Evolutionary conservation across 352 stramenopile species (phyloP).

Genomic region (Phytopythium helicoides): DNA sequence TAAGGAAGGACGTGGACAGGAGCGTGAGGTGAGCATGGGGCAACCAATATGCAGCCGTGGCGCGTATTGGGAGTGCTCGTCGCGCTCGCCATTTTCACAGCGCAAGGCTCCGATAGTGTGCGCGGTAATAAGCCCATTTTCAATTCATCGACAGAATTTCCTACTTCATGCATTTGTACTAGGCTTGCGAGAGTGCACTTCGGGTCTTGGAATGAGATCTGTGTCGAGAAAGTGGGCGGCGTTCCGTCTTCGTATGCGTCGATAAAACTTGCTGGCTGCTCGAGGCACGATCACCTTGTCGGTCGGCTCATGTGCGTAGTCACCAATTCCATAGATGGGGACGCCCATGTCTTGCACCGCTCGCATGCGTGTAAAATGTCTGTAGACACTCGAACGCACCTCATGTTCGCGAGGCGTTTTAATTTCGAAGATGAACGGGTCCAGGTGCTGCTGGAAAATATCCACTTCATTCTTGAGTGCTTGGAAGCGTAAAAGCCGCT

Average conservation of each 20-base stretch:
- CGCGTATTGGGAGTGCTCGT: neutral
- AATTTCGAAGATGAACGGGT: conserved; percentile 68
- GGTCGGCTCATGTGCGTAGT: conserved; percentile 34
- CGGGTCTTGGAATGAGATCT: conserved; percentile 49
- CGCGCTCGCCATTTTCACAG: too few relatives aligned
- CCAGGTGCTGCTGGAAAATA: conserved; percentile 74
- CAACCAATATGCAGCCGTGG: too few relatives aligned
- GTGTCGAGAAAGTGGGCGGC: conserved; percentile 56
- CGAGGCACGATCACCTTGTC: conserved; percentile 58
- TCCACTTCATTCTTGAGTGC: conserved; percentile 78
- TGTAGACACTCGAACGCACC: conserved; percentile 71
- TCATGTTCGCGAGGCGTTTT: conserved; percentile 43
- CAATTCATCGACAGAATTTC: neutral
- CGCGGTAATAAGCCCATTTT: neutral
- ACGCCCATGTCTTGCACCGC: conserved; percentile 70
- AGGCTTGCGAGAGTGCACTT: conserved; percentile 4
- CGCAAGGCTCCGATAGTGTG: too few relatives aligned
- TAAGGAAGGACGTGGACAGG: neutral
- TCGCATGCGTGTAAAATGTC: conserved; percentile 62
- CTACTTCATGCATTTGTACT: neutral
- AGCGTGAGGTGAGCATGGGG: too few relatives aligned
- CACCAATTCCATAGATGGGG: conserved; percentile 69
- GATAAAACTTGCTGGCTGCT: conserved; percentile 43
- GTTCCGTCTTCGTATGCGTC: conserved; percentile 45
- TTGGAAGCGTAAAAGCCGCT: conserved; percentile 55